Percentiles rank a stretch among this genome's conserved stretches.
These are phyloP conservation scores for Phytopythium sindhum DNA, from an alignment of 352 stramenopile species.

Conservation along the genomic window DNA sequence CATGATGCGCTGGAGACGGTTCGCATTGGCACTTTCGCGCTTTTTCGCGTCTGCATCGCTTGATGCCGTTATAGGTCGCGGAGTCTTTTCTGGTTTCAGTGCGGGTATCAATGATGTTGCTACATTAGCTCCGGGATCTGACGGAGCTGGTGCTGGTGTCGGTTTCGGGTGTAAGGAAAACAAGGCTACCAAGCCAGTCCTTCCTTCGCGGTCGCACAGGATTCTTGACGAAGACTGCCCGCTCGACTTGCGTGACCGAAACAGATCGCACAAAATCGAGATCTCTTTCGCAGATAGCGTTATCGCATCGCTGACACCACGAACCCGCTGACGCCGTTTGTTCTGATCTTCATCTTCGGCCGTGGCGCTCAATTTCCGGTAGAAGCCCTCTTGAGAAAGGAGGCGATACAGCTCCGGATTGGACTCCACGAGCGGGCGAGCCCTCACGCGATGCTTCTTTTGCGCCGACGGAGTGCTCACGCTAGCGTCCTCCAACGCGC, in stretches of 20 bases:
- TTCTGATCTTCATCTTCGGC: slow-evolving; percentile 1
- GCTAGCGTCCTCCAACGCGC: no score
- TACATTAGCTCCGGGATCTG: background rate
- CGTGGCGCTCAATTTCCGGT: slow-evolving; percentile 15
- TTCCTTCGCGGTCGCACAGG: slow-evolving; percentile 43
- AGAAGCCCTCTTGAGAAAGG: slow-evolving; percentile 64
- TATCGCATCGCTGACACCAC: slow-evolving; percentile 30
- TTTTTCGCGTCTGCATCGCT: slow-evolving; percentile 4
- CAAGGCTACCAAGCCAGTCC: slow-evolving; percentile 44
- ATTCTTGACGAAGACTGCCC: slow-evolving; percentile 33
- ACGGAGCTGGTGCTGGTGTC: background rate
- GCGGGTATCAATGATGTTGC: background rate
- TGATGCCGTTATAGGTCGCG: background rate
- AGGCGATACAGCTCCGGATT: slow-evolving; percentile 69
- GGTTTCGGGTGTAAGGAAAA: slow-evolving; percentile 34
- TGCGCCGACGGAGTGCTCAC: background rate
- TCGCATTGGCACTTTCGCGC: slow-evolving; percentile 7
- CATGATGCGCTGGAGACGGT: slow-evolving; percentile 40
- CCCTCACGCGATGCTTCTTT: slow-evolving; percentile 70
- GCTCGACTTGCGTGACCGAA: slow-evolving; percentile 25
- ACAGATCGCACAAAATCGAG: slow-evolving; percentile 61
- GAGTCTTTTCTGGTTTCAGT: background rate
- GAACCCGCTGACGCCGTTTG: slow-evolving; percentile 18
- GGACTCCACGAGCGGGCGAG: slow-evolving; percentile 62
- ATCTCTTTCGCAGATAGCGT: slow-evolving; percentile 60